Percentiles rank a stretch among this genome's conserved stretches.
Evolutionary conservation across 78 protist genomes (phyloP).

Genomic region (Dictyostelium citrinum): DNA sequence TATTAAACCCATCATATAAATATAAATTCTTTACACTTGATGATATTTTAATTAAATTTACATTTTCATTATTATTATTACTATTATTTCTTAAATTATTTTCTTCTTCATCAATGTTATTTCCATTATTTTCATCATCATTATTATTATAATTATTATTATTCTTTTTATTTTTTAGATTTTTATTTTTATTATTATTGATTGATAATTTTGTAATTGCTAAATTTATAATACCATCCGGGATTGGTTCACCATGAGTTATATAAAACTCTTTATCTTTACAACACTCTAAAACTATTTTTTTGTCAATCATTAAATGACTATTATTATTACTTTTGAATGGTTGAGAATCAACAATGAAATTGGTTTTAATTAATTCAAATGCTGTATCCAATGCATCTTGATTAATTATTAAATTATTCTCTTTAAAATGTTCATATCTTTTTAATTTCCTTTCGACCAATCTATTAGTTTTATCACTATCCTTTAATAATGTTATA

Average conservation of each 20-base stretch:
- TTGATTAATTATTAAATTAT: background rate
- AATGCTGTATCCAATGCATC: background rate
- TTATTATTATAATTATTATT: background rate
- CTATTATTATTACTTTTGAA: background rate
- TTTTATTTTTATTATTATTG: background rate
- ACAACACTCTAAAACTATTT: background rate
- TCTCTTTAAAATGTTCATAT: background rate
- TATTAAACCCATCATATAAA: background rate
- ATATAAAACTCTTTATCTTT: background rate
- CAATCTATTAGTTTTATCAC: background rate
- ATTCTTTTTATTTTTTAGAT: background rate
- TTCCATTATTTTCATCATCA: background rate
- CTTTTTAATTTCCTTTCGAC: background rate
- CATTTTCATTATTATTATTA: background rate
- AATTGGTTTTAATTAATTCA: background rate
- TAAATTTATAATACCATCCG: background rate
- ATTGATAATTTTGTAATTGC: background rate
- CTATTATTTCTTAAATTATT: too few relatives aligned
- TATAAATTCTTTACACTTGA: background rate
- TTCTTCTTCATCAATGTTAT: background rate
- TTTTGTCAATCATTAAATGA: background rate
- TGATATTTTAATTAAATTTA: background rate
- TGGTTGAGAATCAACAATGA: background rate
- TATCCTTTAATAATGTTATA: background rate
- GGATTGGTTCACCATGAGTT: conserved; percentile 8